Evolutionary conservation across 2,329 filamentous ascomycete species (phyloP), one percentile per base, ranked within the genome.

Genomic region (Alternaria angustiovoidea): DNA sequence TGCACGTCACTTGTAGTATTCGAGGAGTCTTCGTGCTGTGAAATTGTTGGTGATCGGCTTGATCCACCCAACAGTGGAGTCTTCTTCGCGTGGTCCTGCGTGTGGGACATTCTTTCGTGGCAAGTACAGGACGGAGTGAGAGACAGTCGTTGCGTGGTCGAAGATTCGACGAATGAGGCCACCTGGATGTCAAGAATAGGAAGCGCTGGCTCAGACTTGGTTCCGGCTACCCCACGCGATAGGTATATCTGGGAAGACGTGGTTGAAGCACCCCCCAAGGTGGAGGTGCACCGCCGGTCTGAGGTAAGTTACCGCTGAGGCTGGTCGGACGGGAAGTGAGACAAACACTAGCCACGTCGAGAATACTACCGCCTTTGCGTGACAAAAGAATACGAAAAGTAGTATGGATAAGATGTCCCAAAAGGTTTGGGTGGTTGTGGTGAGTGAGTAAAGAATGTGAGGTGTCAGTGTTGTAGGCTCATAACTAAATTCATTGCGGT

Each of bases 211-310:
- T 70, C 65, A 28, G 74, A 74, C 56, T 75, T 65, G 32, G 76
- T 73, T 30, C 70, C 75, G 42, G 81, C 81, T 60, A 83, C 79
- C 54, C 78, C 81, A 54, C 81, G 70, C 24, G 81, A 83, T 51
- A 84, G 75, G 55, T 82, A 73, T 36, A 83, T 83, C 60, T 82
- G 78, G 47, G 81, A 83, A 78, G 82, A 81, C 81, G 81, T 83
- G 28, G 66, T 81, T 52, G 53, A 44, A 66, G 64, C 67, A 70
- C 71, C 72, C 72, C 62, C 73, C 66, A 14, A 7, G 28, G 39
- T 43, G 12, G 66, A 54, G 48, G 44, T 48, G 49, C 43, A 43
- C 24, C 11, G 36, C 26, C 9, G 43, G 24, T 44, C 26, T 28
- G 16, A 36, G 42, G 16, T 18, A 34, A 18, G 22, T 44, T 28